Conservation (phyloP, 257 asterid genomes). For the Lithospermum erythrorhizon region DNA sequence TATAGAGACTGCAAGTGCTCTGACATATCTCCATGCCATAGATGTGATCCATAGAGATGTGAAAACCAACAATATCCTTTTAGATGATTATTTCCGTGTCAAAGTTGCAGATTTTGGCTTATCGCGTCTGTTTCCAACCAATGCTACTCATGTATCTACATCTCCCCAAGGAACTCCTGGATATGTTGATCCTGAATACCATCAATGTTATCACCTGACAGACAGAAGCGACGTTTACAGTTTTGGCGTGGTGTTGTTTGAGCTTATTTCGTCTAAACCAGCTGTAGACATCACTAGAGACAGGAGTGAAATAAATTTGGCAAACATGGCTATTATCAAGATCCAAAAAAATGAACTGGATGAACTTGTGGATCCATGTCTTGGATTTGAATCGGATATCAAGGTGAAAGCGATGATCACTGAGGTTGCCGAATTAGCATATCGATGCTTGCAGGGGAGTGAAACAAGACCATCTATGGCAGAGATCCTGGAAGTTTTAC, state of each 20-base stretch:
- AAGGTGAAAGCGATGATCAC: not conserved
- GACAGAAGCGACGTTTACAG: not conserved
- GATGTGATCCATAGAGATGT: not conserved
- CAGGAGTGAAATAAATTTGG: not conserved
- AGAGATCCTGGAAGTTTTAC: constrained; percentile 7
- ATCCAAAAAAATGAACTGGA: not conserved
- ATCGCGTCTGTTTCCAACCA: not conserved
- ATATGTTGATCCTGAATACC: not conserved
- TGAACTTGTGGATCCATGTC: not conserved
- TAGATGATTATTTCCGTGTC: not conserved
- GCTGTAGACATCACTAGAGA: not conserved
- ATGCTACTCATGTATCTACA: not conserved
- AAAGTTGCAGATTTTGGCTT: not conserved
- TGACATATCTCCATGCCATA: not conserved
- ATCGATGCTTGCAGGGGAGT: not conserved
- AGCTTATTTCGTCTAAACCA: not conserved
- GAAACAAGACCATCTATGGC: constrained; percentile 19
- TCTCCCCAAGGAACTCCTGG: not conserved
- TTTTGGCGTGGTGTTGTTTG: not conserved
- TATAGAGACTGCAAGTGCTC: not conserved
- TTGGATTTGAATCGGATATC: not conserved
- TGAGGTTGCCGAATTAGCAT: not conserved
- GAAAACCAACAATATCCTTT: not conserved
- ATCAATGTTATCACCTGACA: not conserved
- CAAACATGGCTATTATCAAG: not conserved